Base-by-base conservation (phyloP, 257 asterid genomes). In the Rhazya stricta region DNA sequence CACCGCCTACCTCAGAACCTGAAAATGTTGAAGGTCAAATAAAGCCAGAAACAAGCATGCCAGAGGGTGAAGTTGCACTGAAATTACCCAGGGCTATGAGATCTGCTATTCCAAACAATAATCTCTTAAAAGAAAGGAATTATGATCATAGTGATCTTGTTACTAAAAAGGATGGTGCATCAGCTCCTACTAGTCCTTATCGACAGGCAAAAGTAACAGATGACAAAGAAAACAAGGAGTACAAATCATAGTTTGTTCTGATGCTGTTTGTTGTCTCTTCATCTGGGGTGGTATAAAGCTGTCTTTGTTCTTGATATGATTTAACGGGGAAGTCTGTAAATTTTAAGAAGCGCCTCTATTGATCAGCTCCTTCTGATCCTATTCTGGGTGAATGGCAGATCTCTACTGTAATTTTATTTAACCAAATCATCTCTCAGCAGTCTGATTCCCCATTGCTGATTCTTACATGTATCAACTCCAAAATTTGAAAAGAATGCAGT, bases 21-120 rank as follows among this genome's bases (percentile, higher is more conserved):
- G 85, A 68, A 73, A 81, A 39, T 51, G 57, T 46, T 36, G 90
- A 83, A 76, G 79, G 74, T 41, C 75, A 86, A 6, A 79, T 77
- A 43, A 85, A 88, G 71, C 80, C 84, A 61, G 91, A 89, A 78
- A 65, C 56, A 58, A 86, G 70, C 16, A 80, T 61, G n/a, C 83
- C 43, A 1, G 81, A 68, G 51, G 75, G 50, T 48, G 90, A 88
- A 50, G 79, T 90, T 65, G 84, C 96, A 0, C 78, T 88, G 85
- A 94, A 81, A 82, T 71, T 94, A 70, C 97, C 97, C 4, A 82
- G 95, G 78, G 91, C 97, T 2, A 88, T 85, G 88, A 87, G 90
- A 29, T 85, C 96, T 27, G 82, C 90, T 45, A 65, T 65, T 71
- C 72, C 90, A 25, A 83, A 69, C 29, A 86, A 56, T 78, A 89